Conservation (phyloP, 306 rosid genomes). For the Glycine tomentella region DNA sequence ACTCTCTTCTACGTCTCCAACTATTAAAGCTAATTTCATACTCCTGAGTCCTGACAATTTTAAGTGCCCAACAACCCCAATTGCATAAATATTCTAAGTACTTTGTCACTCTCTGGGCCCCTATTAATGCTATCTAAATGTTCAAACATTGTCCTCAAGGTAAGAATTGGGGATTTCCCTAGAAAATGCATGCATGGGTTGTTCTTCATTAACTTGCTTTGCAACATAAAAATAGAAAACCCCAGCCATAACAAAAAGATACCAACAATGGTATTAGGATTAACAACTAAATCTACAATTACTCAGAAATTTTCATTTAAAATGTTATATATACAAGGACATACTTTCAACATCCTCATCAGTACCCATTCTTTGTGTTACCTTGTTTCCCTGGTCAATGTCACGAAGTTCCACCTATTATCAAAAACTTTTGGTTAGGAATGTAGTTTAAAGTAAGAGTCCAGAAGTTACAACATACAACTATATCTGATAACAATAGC, state of each 20-base stretch:
- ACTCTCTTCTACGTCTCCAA: slow-evolving; percentile 20
- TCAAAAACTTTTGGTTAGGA: slow-evolving; percentile 40
- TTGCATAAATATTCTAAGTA: slow-evolving; percentile 9
- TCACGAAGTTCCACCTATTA: slow-evolving; percentile 93
- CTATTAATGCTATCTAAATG: background rate
- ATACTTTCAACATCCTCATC: slow-evolving; percentile 83
- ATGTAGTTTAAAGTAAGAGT: slow-evolving; percentile 11
- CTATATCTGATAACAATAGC: slow-evolving; percentile 26
- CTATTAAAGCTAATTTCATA: slow-evolving; percentile 4
- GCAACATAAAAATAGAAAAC: slow-evolving; percentile 3
- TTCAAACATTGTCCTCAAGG: background rate
- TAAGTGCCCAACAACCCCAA: slow-evolving; percentile 8
- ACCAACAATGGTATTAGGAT: background rate
- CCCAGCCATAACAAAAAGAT: background rate
- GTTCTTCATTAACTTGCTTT: slow-evolving; percentile 5
- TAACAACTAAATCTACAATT: slow-evolving; percentile 23
- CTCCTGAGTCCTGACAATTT: background rate
- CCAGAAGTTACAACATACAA: slow-evolving; percentile 27
- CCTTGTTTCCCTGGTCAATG: slow-evolving; percentile 82
- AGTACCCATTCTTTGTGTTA: slow-evolving; percentile 71
- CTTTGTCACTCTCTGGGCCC: background rate
- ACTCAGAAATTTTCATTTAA: slow-evolving; percentile 27
- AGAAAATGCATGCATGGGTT: background rate
- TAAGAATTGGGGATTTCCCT: background rate
- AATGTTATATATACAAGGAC: slow-evolving; percentile 47